These are phyloP conservation scores for Leersia perrieri DNA, from an alignment of 176 grass and related monocot species.

Conservation along the genomic window DNA sequence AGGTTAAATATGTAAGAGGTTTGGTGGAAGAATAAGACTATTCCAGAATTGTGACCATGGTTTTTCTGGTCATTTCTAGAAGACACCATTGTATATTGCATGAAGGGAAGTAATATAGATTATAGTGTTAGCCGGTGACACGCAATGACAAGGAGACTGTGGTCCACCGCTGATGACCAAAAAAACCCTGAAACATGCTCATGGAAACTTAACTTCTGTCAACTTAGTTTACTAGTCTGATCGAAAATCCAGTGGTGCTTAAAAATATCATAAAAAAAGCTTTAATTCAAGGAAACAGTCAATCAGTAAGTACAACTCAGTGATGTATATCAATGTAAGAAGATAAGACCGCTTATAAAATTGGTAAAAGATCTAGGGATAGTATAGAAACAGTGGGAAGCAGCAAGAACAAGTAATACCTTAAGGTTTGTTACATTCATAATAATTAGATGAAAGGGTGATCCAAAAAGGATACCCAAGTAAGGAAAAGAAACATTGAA, in stretches of 20 bases:
- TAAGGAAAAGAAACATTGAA: background rate
- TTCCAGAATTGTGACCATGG: background rate
- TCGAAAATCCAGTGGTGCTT: background rate
- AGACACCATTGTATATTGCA: background rate
- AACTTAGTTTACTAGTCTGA: background rate
- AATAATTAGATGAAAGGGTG: background rate
- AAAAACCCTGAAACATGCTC: background rate
- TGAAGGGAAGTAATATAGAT: background rate
- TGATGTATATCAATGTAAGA: background rate
- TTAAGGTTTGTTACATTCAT: background rate
- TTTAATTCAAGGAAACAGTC: background rate
- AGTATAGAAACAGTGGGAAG: background rate
- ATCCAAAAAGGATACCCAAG: background rate
- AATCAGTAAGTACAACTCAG: background rate
- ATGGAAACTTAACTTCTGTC: background rate
- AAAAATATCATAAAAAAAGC: background rate
- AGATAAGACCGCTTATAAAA: background rate
- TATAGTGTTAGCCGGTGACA: background rate
- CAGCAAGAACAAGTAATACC: background rate
- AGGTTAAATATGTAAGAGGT: background rate
- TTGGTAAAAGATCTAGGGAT: background rate
- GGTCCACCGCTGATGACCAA: background rate
- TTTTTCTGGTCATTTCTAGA: background rate
- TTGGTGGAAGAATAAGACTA: background rate
- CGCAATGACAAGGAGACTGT: background rate